Evolutionary conservation across 1,284 basidiomycete species (phyloP).

Genomic region (Athelia sp.): DNA sequence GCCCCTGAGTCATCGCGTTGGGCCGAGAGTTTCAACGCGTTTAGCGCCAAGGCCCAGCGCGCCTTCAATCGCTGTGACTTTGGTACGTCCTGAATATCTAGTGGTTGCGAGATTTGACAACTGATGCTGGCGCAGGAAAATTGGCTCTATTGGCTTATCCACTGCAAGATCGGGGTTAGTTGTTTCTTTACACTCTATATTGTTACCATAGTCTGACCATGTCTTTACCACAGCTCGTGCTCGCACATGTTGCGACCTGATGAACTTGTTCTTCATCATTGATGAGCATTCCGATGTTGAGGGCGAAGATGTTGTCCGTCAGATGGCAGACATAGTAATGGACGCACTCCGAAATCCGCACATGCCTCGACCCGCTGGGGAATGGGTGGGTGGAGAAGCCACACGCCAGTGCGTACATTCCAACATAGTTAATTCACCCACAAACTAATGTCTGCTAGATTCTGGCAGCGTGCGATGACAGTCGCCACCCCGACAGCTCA

Average conservation of each 20-base stretch:
- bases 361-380: slow-evolving; percentile 17
- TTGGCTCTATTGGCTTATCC: slow-evolving; percentile 22
- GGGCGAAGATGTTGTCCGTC: slow-evolving; percentile 20
- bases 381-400: slow-evolving; percentile 26
- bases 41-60: slow-evolving; percentile 26
- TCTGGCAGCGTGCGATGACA: slow-evolving; percentile 31
- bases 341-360: slow-evolving; percentile 26
- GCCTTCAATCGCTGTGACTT: slow-evolving; percentile 34
- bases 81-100: slow-evolving; percentile 17
- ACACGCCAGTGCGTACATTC: slow-evolving; percentile 23
- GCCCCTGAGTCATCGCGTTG: slow-evolving; percentile 28
- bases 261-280: slow-evolving; percentile 36
- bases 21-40: slow-evolving; percentile 27
- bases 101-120: not conserved
- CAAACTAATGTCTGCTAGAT: slow-evolving; percentile 25
- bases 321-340: slow-evolving; percentile 26
- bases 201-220: not conserved
- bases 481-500: slow-evolving; percentile 27
- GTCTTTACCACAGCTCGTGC: slow-evolving; percentile 18
- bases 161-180: slow-evolving; percentile 9
- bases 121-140: slow-evolving; percentile 11
- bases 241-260: slow-evolving; percentile 34
- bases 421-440: too few relatives aligned
- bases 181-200: not conserved
- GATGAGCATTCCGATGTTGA: slow-evolving; percentile 38